Evolutionary conservation across 2,329 filamentous ascomycete genomes (phyloP), one percentile per base, ranked within the genome.

Genomic region (Claviceps humidiphila): DNA sequence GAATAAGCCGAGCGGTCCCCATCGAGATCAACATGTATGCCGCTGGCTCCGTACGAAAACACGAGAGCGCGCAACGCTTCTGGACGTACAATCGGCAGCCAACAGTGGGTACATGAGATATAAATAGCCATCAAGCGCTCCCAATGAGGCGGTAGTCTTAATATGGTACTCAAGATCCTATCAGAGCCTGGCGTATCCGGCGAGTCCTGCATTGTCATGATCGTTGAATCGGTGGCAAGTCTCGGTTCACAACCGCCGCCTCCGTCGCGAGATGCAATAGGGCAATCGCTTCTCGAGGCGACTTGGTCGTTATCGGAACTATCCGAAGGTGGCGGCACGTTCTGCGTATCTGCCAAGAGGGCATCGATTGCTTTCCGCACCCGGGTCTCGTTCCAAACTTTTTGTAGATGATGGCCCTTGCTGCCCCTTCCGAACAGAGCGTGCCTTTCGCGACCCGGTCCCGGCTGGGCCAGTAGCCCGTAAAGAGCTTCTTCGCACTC

Each of bases 11-110:
- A 60, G 0, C 64, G 65, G 26, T 60, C 55, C 4, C 61, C 57
- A 8, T 61, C 58, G 4, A 61, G 58, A n/a, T 57, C 50, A 8
- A 62, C 38, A 3, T 61, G 61, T 43, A 64, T 61, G 48, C 59
- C 73, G 53, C 61, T 66, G 26, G 56, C 46, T 26, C 67, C 60
- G 37, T 78, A 80, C 7, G 64, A 62, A 41, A 70, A 65, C 0
- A 68, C 76, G 53, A 63, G 71, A 53, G 58, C 72, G 49, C 84
- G 68, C 4, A 87, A 69, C 43, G 76, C 74, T 48, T 84, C 77
- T 56, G 82, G 84, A 56, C 88, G 82, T 11, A 84, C 71, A 26
- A 90, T 81, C 0, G 86, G 86, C 26, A 90, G 74, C 86, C 86
- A 90, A 51, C 77, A 81, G 62, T 89, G 84, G 0, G 82, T 87